Evolutionary conservation across 495 filamentous ascomycete genomes (phyloP).

Genomic region (Glarea lozoyensis): DNA sequence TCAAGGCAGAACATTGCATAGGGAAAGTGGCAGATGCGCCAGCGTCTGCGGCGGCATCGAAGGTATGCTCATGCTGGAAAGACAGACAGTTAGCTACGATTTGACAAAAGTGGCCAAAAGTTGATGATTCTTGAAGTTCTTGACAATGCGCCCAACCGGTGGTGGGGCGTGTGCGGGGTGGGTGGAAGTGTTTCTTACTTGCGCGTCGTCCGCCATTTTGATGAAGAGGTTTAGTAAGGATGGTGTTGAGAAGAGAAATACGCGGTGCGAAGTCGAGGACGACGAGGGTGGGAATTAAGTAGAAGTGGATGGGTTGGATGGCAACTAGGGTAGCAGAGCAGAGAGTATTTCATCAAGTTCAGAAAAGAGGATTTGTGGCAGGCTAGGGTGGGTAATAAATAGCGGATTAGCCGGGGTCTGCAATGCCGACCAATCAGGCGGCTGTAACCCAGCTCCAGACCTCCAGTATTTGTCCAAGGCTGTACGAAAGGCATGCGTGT

Average conservation of each 20-base stretch:
- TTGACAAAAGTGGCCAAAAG: constrained; percentile 5
- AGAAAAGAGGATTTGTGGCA: not conserved
- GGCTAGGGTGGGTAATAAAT: not conserved
- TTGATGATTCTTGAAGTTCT: constrained; percentile 3
- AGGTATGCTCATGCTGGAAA: constrained; percentile 77
- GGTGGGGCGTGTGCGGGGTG: constrained; percentile 24
- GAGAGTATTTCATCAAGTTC: constrained; percentile 10
- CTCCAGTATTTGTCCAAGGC: too few species aligned
- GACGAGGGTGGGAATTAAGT: constrained; percentile 7
- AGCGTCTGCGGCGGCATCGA: constrained; percentile 86
- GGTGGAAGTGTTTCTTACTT: constrained; percentile 33
- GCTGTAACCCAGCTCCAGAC: too few species aligned
- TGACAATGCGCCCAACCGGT: constrained; percentile 18
- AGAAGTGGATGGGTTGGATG: not conserved
- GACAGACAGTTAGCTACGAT: constrained; percentile 11
- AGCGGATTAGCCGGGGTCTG: too few species aligned
- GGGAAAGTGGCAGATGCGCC: constrained; percentile 90
- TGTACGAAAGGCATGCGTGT: too few species aligned
- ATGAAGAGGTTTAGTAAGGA: constrained; percentile 25
- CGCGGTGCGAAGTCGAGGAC: constrained; percentile 8
- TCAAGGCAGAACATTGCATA: constrained; percentile 98
- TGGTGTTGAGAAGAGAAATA: constrained; percentile 21
- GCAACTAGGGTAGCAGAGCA: constrained; percentile 6
- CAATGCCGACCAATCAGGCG: too few species aligned
- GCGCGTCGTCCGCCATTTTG: constrained; percentile 52